Evolutionary conservation across 2,329 filamentous ascomycete species (phyloP).

Genomic region (Alternaria metachromatica): DNA sequence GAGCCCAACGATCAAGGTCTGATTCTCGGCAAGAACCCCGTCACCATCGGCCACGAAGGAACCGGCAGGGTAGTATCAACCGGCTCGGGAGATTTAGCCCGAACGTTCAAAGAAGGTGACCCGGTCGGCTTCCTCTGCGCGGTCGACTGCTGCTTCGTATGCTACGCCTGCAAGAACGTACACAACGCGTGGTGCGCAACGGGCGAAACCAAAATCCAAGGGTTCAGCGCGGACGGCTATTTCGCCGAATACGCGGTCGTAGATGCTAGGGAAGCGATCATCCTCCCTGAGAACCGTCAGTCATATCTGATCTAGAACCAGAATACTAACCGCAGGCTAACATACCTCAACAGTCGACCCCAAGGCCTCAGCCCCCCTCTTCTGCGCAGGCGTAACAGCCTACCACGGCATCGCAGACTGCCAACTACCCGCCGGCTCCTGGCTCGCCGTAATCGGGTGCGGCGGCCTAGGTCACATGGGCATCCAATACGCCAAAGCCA

Average conservation of each 20-base stretch:
- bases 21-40: slow-evolving; percentile 38
- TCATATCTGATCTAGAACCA: background rate
- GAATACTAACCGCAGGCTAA: background rate
- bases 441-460: slow-evolving; percentile 40
- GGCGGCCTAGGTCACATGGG: slow-evolving; percentile 44
- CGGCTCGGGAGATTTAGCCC: slow-evolving; percentile 31
- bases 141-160: slow-evolving; percentile 44
- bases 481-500: slow-evolving; percentile 43
- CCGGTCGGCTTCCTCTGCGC: slow-evolving; percentile 44
- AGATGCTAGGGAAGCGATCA: slow-evolving; percentile 37
- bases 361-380: slow-evolving; percentile 35
- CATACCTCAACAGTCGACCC: slow-evolving; percentile 26
- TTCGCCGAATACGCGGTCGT: slow-evolving; percentile 42
- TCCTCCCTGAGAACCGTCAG: slow-evolving; percentile 36
- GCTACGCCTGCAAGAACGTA: slow-evolving; percentile 35
- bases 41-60: slow-evolving; percentile 45
- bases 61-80: slow-evolving; percentile 35
- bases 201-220: slow-evolving; percentile 41
- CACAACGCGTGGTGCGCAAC: slow-evolving; percentile 39
- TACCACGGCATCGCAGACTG: slow-evolving; percentile 41
- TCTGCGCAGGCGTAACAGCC: slow-evolving; percentile 43
- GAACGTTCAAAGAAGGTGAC: slow-evolving; percentile 40
- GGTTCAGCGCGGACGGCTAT: slow-evolving; percentile 37
- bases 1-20: slow-evolving; percentile 45
- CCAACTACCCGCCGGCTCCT: slow-evolving; percentile 34